A percentile compares a stretch with the other conserved stretches of the same genome.
Conservation (phyloP, 371 early-diverging fungal genomes). For the Mortierella sp. region DNA sequence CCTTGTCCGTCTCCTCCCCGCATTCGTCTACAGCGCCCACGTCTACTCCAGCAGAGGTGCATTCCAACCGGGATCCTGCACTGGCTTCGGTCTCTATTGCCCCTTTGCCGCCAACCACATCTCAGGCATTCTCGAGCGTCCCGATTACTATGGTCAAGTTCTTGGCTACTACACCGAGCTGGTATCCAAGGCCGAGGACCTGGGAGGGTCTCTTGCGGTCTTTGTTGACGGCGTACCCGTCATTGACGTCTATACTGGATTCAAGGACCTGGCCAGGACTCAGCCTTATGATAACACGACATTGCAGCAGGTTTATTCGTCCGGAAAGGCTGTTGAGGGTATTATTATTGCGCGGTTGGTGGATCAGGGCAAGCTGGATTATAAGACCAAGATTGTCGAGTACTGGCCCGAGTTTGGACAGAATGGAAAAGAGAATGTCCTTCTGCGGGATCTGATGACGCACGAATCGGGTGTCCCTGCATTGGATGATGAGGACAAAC, state of each 20-base stretch:
- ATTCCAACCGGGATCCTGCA: slow-evolving; percentile 38
- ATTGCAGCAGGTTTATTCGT: slow-evolving; percentile 78
- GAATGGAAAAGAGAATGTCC: slow-evolving; percentile 81
- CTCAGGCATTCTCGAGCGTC: slow-evolving; percentile 48
- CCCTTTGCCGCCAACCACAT: slow-evolving; percentile 12
- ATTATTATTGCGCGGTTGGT: slow-evolving; percentile 76
- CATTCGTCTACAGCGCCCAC: slow-evolving; percentile 22
- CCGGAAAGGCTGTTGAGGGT: slow-evolving; percentile 73
- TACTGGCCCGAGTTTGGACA: slow-evolving; percentile 88
- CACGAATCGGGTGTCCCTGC: slow-evolving; percentile 77
- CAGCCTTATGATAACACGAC: slow-evolving; percentile 66
- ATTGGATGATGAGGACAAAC: slow-evolving; percentile 60
- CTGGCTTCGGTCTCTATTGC: slow-evolving; percentile 25
- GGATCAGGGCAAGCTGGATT: slow-evolving; percentile 68
- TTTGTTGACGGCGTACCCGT: slow-evolving; percentile 72
- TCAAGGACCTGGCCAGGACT: slow-evolving; percentile 62
- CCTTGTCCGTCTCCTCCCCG: slow-evolving; percentile 43
- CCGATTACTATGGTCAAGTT: slow-evolving; percentile 48
- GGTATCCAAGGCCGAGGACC: slow-evolving; percentile 59
- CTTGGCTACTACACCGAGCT: slow-evolving; percentile 55
- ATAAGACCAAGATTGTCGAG: slow-evolving; percentile 66
- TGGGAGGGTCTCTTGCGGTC: slow-evolving; percentile 69
- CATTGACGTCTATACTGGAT: slow-evolving; percentile 76
- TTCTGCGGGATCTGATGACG: slow-evolving; percentile 70
- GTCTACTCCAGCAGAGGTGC: slow-evolving; percentile 35